These are phyloP conservation scores for Fonsecaea nubica DNA, from an alignment of 2,329 filamentous ascomycete genomes.

Conservation along the genomic window DNA sequence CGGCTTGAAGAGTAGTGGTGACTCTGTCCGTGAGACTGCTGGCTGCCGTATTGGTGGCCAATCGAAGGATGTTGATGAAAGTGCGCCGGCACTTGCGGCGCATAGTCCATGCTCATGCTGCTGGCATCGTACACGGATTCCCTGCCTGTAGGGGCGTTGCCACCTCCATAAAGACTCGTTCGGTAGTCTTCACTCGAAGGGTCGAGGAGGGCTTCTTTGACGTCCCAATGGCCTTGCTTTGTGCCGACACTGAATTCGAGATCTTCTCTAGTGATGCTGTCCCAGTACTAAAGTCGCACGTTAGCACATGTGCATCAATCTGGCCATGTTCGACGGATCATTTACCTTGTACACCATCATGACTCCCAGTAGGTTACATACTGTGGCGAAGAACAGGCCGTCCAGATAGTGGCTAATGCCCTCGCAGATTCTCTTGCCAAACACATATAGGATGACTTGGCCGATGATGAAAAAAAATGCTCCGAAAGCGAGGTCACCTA, in stretches of 20 bases:
- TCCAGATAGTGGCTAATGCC: constrained; percentile 90
- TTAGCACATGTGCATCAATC: constrained; percentile 41
- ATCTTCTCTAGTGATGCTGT: constrained; percentile 97
- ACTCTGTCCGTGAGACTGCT: constrained; percentile 9
- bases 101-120: constrained; percentile 35
- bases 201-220: constrained; percentile 88
- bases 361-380: constrained; percentile 89
- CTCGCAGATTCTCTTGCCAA: constrained; percentile 83
- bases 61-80: constrained; percentile 22
- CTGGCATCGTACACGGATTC: constrained; percentile 72
- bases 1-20: constrained; percentile 26
- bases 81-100: constrained; percentile 23
- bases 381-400: constrained; percentile 90
- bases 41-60: constrained; percentile 9
- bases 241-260: constrained; percentile 97
- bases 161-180: constrained; percentile 42
- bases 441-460: constrained; percentile 90
- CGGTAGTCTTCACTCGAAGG: constrained; percentile 65
- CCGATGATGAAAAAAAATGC: constrained; percentile 90
- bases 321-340: constrained; percentile 20
- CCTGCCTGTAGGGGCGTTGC: constrained; percentile 43
- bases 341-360: constrained; percentile 99
- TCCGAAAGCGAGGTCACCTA: constrained; percentile 89
- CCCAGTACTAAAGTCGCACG: constrained; percentile 77
- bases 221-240: constrained; percentile 96